Conservation (phyloP, 495 filamentous ascomycete genomes). For the Staphylotrichum tortipilum region DNA sequence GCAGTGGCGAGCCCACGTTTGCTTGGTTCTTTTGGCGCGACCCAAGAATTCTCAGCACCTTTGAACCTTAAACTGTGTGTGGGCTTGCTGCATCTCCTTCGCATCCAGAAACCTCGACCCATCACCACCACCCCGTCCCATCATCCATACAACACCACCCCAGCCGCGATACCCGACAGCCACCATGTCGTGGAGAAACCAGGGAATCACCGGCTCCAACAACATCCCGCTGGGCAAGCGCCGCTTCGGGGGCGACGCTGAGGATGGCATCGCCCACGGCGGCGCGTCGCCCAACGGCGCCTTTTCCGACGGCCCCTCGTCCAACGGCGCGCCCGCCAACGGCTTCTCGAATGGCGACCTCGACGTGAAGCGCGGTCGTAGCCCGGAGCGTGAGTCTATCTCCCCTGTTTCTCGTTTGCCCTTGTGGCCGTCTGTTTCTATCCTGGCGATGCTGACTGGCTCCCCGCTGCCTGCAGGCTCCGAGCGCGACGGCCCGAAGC, state of each 20-base stretch:
- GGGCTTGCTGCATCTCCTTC: too few relatives aligned
- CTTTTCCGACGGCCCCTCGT: neutral
- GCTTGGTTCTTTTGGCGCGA: too few relatives aligned
- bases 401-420: neutral
- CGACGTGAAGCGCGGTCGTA: constrained; percentile 57
- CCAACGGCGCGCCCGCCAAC: constrained; percentile 1
- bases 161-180: neutral
- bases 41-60: too few relatives aligned
- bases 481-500: constrained; percentile 62
- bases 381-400: constrained; percentile 36
- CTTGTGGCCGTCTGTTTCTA: neutral
- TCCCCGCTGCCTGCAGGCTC: constrained; percentile 23
- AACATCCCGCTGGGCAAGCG: constrained; percentile 92
- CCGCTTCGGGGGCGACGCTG: constrained; percentile 67
- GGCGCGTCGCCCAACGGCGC: neutral
- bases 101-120: too few relatives aligned
- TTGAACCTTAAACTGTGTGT: too few relatives aligned
- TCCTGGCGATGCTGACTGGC: neutral
- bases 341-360: constrained; percentile 35
- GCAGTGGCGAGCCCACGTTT: too few relatives aligned
- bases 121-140: neutral
- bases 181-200: constrained; percentile 83
- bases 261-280: constrained; percentile 32
- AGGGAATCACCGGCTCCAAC: constrained; percentile 97
- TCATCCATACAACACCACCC: neutral